These are phyloP conservation scores for Suillus cothurnatus DNA, from an alignment of 768 basidiomycete species.

Conservation along the genomic window DNA sequence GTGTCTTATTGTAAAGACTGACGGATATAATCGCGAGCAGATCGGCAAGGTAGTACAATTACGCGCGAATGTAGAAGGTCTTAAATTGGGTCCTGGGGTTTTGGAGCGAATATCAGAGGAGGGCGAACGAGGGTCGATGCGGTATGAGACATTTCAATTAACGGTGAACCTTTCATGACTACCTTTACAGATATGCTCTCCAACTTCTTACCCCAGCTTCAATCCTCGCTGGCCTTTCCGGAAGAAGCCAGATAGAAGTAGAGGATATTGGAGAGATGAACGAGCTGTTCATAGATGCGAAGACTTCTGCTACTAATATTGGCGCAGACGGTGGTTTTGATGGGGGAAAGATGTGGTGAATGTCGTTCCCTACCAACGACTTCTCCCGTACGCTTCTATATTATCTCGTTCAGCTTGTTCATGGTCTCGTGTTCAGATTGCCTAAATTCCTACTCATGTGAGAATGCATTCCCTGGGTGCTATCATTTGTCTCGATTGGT, in stretches of 20 bases:
- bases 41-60: constrained; percentile 85
- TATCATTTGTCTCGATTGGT: not conserved
- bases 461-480: not conserved
- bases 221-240: constrained; percentile 77
- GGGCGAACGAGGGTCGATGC: constrained; percentile 79
- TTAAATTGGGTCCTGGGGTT: constrained; percentile 74
- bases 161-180: constrained; percentile 12
- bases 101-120: constrained; percentile 80
- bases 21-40: constrained; percentile 79
- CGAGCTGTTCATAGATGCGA: constrained; percentile 94
- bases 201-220: constrained; percentile 91
- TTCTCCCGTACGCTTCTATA: not conserved
- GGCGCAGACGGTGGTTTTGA: constrained; percentile 40
- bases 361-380: constrained; percentile 10
- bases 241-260: constrained; percentile 77
- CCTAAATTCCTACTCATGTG: not conserved
- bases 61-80: constrained; percentile 84
- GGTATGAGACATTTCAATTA: constrained; percentile 45
- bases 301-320: constrained; percentile 67
- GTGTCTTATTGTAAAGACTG: constrained; percentile 94
- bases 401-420: constrained; percentile 1
- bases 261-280: constrained; percentile 95
- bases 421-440: constrained; percentile 2
- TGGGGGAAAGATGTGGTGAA: constrained; percentile 32
- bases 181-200: constrained; percentile 70